These are phyloP conservation scores for Blastocystis sp. DNA, from an alignment of 352 stramenopile genomes.

Conservation along the genomic window DNA sequence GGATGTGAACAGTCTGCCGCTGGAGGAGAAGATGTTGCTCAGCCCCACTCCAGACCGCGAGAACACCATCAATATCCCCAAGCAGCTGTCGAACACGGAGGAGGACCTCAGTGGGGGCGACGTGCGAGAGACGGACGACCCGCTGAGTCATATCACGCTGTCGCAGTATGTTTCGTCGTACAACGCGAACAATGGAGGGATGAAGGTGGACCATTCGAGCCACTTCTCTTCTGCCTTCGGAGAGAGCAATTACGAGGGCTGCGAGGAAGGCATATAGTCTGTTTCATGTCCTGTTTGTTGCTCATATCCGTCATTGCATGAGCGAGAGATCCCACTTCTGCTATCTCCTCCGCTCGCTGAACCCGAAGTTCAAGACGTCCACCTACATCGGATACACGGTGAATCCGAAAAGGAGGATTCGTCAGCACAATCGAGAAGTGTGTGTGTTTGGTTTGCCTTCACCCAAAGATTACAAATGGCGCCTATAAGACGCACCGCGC, in stretches of 20 bases:
- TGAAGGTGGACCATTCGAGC: neutral
- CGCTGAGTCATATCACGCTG: neutral
- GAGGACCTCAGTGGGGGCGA: neutral
- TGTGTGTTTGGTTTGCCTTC: neutral
- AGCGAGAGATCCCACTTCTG: slow-evolving; percentile 20
- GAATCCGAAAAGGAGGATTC: slow-evolving; percentile 69
- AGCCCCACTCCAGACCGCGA: neutral
- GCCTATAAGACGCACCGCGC: slow-evolving; percentile 56
- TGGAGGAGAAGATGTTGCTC: slow-evolving; percentile 18
- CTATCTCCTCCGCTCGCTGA: slow-evolving; percentile 54
- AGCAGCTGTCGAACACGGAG: slow-evolving; percentile 6
- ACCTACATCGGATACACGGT: slow-evolving; percentile 69
- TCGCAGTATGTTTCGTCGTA: neutral
- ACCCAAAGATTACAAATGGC: slow-evolving; percentile 34
- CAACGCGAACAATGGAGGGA: neutral
- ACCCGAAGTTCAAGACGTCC: slow-evolving; percentile 19
- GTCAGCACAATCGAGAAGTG: slow-evolving; percentile 63
- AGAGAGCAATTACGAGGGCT: slow-evolving; percentile 57
- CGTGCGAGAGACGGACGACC: neutral
- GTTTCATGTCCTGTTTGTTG: slow-evolving; percentile 27
- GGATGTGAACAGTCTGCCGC: neutral
- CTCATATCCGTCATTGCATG: neutral
- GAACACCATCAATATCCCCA: neutral
- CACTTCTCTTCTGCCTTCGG: neutral
- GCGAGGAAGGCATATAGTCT: slow-evolving; percentile 55